Evolutionary conservation across 768 basidiomycete species (phyloP).

Genomic region (Omphalotus guepiniiformis): DNA sequence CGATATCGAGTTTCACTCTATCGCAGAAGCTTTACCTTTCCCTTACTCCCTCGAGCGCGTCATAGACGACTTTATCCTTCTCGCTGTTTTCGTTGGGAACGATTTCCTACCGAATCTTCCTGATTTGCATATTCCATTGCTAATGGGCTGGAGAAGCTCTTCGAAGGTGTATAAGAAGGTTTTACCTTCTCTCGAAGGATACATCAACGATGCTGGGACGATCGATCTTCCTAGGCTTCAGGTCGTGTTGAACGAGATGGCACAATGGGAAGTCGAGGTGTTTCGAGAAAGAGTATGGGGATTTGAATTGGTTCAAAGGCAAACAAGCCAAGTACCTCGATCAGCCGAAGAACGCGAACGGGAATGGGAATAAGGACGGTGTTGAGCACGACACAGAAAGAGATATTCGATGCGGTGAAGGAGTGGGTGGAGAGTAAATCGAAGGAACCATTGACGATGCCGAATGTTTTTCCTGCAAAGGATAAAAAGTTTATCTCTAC

Average conservation of each 20-base stretch:
- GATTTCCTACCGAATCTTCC: constrained; percentile 97
- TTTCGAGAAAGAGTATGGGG: constrained; percentile 91
- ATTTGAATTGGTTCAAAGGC: constrained; percentile 90
- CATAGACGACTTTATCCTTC: constrained; percentile 96
- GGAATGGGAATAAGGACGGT: constrained; percentile 37
- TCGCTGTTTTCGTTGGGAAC: constrained; percentile 97
- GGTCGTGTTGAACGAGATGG: constrained; percentile 84
- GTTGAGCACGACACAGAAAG: constrained; percentile 69
- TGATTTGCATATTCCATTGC: constrained; percentile 95
- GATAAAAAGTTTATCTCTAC: constrained; percentile 78
- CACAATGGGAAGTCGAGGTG: constrained; percentile 79
- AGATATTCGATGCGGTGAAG: constrained; percentile 76
- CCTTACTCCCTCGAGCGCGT: constrained; percentile 87
- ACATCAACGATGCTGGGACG: constrained; percentile 85
- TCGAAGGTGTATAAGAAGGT: constrained; percentile 96
- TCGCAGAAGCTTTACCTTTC: constrained; percentile 67
- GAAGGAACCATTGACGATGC: constrained; percentile 54
- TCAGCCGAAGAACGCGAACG: constrained; percentile 32
- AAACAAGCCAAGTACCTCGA: constrained; percentile 75
- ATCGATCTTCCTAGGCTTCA: constrained; percentile 82
- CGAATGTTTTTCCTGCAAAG: constrained; percentile 73
- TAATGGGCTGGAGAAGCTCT: constrained; percentile 88
- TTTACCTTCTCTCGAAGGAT: constrained; percentile 82
- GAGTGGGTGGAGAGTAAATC: constrained; percentile 57
- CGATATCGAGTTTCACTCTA: constrained; percentile 86